A percentile compares a stretch with the other conserved stretches of the same genome.
These are phyloP conservation scores for Licmophora abbreviata DNA, from an alignment of 108 stramenopile genomes.

Conservation along the genomic window DNA sequence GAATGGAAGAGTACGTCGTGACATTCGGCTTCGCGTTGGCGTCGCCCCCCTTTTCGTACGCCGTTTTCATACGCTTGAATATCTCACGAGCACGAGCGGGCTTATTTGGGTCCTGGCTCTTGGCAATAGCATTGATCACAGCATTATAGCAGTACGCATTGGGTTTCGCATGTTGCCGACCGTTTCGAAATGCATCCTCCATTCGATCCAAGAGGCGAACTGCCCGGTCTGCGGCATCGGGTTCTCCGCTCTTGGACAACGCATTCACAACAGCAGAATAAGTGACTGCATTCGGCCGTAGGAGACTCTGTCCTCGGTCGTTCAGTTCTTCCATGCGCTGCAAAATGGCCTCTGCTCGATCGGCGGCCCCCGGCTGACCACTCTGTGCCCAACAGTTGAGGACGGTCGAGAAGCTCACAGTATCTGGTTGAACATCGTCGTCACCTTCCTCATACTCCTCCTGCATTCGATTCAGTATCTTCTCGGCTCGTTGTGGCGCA, in stretches of 20 bases:
- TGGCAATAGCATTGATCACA: constrained; percentile 44
- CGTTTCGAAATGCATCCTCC: constrained; percentile 18
- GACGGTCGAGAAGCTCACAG: constrained; percentile 10
- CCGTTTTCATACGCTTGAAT: constrained; percentile 49
- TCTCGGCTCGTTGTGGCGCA: constrained; percentile 12
- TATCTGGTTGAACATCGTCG: background rate
- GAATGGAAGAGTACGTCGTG: constrained; percentile 31
- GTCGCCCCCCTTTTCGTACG: constrained; percentile 31
- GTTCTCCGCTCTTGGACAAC: constrained; percentile 34
- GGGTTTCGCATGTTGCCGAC: constrained; percentile 31
- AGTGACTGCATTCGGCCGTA: constrained; percentile 1
- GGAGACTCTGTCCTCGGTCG: background rate
- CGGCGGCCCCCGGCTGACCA: constrained; percentile 8
- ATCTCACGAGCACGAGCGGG: constrained; percentile 52
- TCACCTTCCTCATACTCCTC: background rate
- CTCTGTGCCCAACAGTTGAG: constrained; percentile 17
- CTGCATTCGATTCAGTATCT: constrained; percentile 21
- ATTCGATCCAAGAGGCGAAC: constrained; percentile 46
- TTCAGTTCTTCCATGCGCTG: constrained; percentile 7
- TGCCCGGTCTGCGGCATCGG: constrained; percentile 28
- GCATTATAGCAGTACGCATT: constrained; percentile 53
- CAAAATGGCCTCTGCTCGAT: constrained; percentile 14
- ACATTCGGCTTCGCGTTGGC: constrained; percentile 29
- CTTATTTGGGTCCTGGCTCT: constrained; percentile 30
- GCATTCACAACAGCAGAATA: constrained; percentile 15